Conservation (phyloP, 2,329 filamentous ascomycete species). For the Alternaria longipes region DNA sequence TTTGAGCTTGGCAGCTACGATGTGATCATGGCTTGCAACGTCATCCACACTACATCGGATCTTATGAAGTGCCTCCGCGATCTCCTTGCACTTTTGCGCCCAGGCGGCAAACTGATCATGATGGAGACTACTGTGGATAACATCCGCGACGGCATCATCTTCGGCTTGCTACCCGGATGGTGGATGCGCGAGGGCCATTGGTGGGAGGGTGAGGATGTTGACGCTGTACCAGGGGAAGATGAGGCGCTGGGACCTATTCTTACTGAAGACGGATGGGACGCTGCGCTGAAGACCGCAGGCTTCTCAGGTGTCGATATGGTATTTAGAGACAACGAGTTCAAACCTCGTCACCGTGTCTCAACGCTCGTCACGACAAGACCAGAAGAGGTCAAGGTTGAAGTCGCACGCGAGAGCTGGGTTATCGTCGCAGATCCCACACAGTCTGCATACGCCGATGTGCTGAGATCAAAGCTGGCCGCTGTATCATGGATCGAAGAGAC, state of each 20-base stretch:
- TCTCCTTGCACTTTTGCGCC: slow-evolving; percentile 12
- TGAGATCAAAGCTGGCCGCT: slow-evolving; percentile 8
- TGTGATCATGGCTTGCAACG: slow-evolving; percentile 24
- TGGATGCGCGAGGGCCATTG: slow-evolving; percentile 19
- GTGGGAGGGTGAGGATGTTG: slow-evolving; percentile 16
- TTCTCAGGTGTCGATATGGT: slow-evolving; percentile 18
- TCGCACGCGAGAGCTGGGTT: slow-evolving; percentile 4
- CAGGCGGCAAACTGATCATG: slow-evolving; percentile 20
- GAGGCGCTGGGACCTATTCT: slow-evolving; percentile 10
- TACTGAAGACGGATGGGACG: slow-evolving; percentile 34
- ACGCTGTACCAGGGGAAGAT: slow-evolving; percentile 10
- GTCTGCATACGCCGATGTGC: slow-evolving; percentile 3
- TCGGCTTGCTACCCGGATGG: slow-evolving; percentile 20
- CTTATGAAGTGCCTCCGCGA: slow-evolving; percentile 9
- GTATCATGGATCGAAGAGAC: slow-evolving; percentile 12
- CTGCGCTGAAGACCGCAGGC: slow-evolving; percentile 9
- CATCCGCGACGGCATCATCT: slow-evolving; percentile 13
- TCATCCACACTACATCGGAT: slow-evolving; percentile 24
- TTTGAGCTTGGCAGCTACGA: slow-evolving; percentile 24
- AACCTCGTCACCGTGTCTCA: slow-evolving; percentile 7
- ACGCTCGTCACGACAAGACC: slow-evolving; percentile 9
- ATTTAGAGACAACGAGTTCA: slow-evolving; percentile 15
- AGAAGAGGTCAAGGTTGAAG: slow-evolving; percentile 17
- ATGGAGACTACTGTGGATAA: slow-evolving; percentile 13
- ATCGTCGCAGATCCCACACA: slow-evolving; percentile 4